A percentile compares a stretch with the other conserved stretches of the same genome.
Conservation (phyloP, 192 early-diverging fungal genomes). For the Podila epicladia region DNA sequence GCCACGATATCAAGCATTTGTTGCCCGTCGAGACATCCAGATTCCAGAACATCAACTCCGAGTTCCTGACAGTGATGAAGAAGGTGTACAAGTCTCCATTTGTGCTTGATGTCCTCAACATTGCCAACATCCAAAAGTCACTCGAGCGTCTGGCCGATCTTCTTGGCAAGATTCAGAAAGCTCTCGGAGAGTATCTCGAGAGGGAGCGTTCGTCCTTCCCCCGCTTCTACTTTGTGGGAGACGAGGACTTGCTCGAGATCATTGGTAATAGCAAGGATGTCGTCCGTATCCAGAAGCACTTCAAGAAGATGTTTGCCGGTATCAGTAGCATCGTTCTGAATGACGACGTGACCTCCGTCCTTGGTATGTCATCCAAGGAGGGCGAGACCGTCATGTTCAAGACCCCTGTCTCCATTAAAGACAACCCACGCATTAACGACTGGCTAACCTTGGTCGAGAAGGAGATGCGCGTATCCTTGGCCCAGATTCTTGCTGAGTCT, state of each 20-base stretch:
- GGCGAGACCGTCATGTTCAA: slow-evolving; percentile 90
- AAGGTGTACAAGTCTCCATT: slow-evolving; percentile 99
- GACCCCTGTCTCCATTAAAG: slow-evolving; percentile 78
- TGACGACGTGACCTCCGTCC: slow-evolving; percentile 79
- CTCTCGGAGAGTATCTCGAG: slow-evolving; percentile 98
- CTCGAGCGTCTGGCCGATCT: slow-evolving; percentile 95
- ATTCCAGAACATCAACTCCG: slow-evolving; percentile 97
- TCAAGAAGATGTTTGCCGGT: slow-evolving; percentile 99
- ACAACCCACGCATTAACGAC: slow-evolving; percentile 95
- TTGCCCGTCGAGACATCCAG: slow-evolving; percentile 95
- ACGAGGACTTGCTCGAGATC: slow-evolving; percentile 99
- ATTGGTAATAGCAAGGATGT: slow-evolving; percentile 99
- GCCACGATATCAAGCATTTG: slow-evolving; percentile 97
- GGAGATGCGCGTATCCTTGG: slow-evolving; percentile 93
- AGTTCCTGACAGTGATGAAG: slow-evolving; percentile 99
- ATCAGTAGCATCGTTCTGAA: slow-evolving; percentile 83
- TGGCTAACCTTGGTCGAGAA: slow-evolving; percentile 95
- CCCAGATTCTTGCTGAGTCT: slow-evolving; percentile 76
- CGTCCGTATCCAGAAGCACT: slow-evolving; percentile 95
- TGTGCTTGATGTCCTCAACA: slow-evolving; percentile 93
- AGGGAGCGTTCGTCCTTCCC: slow-evolving; percentile 96
- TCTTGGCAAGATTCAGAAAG: slow-evolving; percentile 96
- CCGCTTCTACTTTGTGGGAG: slow-evolving; percentile 99
- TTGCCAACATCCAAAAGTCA: slow-evolving; percentile 94
- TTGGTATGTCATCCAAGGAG: slow-evolving; percentile 91